Conservation (phyloP, 2,329 filamentous ascomycete genomes). For the Coniochaeta sp. region DNA sequence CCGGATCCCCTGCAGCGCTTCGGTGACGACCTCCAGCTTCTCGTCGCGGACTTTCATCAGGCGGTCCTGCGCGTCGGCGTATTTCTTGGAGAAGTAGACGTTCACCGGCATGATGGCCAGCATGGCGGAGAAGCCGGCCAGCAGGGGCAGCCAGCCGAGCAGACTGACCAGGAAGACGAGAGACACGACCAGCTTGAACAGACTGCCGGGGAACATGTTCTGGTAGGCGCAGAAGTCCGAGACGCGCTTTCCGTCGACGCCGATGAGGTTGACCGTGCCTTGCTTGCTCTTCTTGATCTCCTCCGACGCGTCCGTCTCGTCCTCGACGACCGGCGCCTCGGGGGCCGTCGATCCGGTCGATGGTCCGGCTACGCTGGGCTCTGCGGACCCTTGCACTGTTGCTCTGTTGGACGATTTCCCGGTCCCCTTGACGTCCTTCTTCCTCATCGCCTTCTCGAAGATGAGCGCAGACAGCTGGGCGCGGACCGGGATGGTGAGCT, state of each 20-base stretch:
- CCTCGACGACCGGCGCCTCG: constrained; percentile 28
- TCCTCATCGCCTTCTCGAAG: constrained; percentile 69
- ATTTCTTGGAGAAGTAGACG: constrained; percentile 56
- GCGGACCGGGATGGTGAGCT: constrained; percentile 58
- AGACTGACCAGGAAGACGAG: constrained; percentile 60
- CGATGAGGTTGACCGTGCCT: constrained; percentile 69
- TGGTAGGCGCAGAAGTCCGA: constrained; percentile 62
- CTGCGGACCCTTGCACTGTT: constrained; percentile 21
- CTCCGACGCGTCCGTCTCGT: constrained; percentile 37
- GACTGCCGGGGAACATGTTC: constrained; percentile 54
- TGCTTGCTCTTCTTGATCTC: constrained; percentile 50
- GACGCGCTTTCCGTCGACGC: constrained; percentile 66
- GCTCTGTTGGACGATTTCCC: constrained; percentile 36
- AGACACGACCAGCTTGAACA: constrained; percentile 58
- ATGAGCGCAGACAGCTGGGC: constrained; percentile 64
- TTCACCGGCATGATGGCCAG: constrained; percentile 61
- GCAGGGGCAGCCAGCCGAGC: constrained; percentile 63
- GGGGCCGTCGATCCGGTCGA: constrained; percentile 15
- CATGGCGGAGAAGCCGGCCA: constrained; percentile 59
- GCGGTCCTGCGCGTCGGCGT: constrained; percentile 56
- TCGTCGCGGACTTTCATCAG: constrained; percentile 71
- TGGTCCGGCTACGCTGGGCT: constrained; percentile 14
- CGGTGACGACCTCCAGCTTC: constrained; percentile 69
- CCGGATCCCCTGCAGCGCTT: constrained; percentile 70
- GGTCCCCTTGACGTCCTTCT: constrained; percentile 67